phyloP scores from a whole-genome alignment of 768 basidiomycete genomes.

The Pilatotrama ljubarskyi region DNA sequence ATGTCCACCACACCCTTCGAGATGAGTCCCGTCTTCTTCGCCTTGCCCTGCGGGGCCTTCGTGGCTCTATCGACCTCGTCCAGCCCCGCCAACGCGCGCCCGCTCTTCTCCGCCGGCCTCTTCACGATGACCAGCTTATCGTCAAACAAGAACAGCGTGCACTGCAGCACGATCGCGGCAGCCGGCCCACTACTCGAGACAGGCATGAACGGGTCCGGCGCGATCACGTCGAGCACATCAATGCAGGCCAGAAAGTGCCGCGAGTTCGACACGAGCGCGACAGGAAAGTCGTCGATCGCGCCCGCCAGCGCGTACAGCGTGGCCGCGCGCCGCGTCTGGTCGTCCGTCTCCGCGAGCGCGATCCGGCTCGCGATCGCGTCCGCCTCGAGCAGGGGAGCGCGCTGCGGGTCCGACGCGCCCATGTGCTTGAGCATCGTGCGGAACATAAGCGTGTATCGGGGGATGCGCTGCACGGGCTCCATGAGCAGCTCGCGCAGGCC shows the following conservation, averaged over 20 bases:
- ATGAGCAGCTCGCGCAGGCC: slow-evolving; percentile 90
- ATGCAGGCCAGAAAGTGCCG: slow-evolving; percentile 89
- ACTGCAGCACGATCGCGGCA: slow-evolving; percentile 57
- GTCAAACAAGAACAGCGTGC: slow-evolving; percentile 90
- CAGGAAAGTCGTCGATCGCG: slow-evolving; percentile 89
- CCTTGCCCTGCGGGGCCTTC: slow-evolving; percentile 65
- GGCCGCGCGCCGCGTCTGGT: slow-evolving; percentile 85
- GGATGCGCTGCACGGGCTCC: slow-evolving; percentile 96
- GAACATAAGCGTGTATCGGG: slow-evolving; percentile 90
- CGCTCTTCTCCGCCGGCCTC: slow-evolving; percentile 76
- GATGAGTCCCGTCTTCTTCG: slow-evolving; percentile 79
- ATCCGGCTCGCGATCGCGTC: slow-evolving; percentile 88
- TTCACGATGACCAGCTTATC: slow-evolving; percentile 93
- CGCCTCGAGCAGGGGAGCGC: slow-evolving; percentile 77
- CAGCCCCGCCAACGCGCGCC: slow-evolving; percentile 68
- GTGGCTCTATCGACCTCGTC: slow-evolving; percentile 75
- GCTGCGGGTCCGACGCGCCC: slow-evolving; percentile 74
- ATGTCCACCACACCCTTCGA: slow-evolving; percentile 87
- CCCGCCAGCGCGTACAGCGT: slow-evolving; percentile 84
- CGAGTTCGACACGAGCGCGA: slow-evolving; percentile 84
- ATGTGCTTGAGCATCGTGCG: slow-evolving; percentile 92
- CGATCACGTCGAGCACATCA: slow-evolving; percentile 82
- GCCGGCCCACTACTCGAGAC: slow-evolving; percentile 43
- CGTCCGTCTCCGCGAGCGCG: slow-evolving; percentile 88
- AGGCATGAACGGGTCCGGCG: slow-evolving; percentile 40